Evolutionary conservation across 108 stramenopile species (phyloP).

Genomic region (Fistulifera solaris): DNA sequence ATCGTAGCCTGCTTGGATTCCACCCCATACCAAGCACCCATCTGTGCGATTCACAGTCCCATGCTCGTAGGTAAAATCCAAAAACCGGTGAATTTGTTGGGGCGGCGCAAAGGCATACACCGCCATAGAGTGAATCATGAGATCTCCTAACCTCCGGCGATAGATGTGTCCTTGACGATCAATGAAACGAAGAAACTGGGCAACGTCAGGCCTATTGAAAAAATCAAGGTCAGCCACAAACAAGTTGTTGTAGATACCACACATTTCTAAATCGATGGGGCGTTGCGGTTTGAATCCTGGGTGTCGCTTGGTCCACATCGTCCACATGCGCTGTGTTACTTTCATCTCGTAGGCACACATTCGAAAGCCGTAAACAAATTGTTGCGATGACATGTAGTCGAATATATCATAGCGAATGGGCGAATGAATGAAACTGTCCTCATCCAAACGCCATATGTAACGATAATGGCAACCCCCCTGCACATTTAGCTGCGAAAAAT

Average conservation of each 20-base stretch:
- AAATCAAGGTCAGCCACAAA: constrained; percentile 55
- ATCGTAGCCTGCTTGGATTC: constrained; percentile 41
- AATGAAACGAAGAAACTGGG: constrained; percentile 39
- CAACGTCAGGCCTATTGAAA: constrained; percentile 36
- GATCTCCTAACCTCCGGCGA: constrained; percentile 56
- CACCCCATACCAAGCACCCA: constrained; percentile 47
- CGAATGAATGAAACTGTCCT: constrained; percentile 67
- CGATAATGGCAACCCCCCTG: constrained; percentile 32
- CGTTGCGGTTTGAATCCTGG: constrained; percentile 16
- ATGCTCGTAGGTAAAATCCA: constrained; percentile 76
- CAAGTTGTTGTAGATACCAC: constrained; percentile 76
- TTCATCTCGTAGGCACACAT: constrained; percentile 53
- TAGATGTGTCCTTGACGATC: constrained; percentile 64
- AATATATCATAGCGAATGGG: constrained; percentile 61
- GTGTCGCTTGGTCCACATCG: constrained; percentile 13
- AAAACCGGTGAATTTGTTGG: constrained; percentile 60
- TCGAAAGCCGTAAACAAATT: constrained; percentile 59
- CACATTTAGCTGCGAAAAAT: constrained; percentile 24
- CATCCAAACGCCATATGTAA: constrained; percentile 74
- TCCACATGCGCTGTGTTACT: constrained; percentile 34
- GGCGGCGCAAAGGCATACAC: constrained; percentile 49
- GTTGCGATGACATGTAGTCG: constrained; percentile 41
- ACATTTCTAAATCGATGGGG: constrained; percentile 29
- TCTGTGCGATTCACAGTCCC: constrained; percentile 28
- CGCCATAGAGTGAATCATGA: constrained; percentile 66